Percentiles rank a stretch among this genome's conserved stretches.
Conservation (phyloP, 2,329 filamentous ascomycete genomes). For the Trichoderma pleuroti region DNA sequence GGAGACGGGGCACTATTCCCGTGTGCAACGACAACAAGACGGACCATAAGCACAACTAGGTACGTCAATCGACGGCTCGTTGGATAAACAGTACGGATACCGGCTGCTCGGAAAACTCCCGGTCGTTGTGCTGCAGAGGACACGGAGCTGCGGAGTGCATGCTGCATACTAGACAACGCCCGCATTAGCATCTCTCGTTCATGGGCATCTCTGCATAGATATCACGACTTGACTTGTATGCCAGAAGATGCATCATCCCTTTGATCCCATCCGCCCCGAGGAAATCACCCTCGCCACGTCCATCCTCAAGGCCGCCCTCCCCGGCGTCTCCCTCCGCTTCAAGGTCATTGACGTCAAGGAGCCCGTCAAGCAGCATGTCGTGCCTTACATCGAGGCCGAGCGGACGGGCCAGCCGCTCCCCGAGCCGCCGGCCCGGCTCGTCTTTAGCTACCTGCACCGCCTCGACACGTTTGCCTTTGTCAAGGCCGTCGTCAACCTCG, state of each 20-base stretch:
- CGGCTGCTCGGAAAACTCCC: background rate
- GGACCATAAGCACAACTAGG: background rate
- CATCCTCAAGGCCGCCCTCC: constrained; percentile 35
- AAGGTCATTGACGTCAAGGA: constrained; percentile 64
- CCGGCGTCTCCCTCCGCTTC: constrained; percentile 33
- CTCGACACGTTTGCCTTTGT: constrained; percentile 32
- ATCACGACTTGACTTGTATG: background rate
- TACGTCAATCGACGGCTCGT: background rate
- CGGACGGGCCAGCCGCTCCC: constrained; percentile 47
- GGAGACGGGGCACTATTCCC: background rate
- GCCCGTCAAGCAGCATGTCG: constrained; percentile 55
- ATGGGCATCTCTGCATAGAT: background rate
- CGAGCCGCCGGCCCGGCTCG: constrained; percentile 45
- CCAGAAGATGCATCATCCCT: background rate
- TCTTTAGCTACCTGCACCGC: constrained; percentile 42
- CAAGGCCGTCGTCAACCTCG: constrained; percentile 40
- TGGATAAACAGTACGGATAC: background rate
- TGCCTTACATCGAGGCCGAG: constrained; percentile 61
- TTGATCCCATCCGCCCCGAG: constrained; percentile 47
- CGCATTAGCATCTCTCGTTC: too few relatives aligned
- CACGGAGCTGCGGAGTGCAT: background rate
- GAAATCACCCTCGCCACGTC: constrained; percentile 45
- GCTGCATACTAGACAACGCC: too few relatives aligned
- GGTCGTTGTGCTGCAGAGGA: background rate
- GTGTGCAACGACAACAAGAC: background rate